Percentiles rank a stretch among this genome's conserved stretches.
Conservation (phyloP, 768 basidiomycete genomes). For the Mrakia frigida region DNA sequence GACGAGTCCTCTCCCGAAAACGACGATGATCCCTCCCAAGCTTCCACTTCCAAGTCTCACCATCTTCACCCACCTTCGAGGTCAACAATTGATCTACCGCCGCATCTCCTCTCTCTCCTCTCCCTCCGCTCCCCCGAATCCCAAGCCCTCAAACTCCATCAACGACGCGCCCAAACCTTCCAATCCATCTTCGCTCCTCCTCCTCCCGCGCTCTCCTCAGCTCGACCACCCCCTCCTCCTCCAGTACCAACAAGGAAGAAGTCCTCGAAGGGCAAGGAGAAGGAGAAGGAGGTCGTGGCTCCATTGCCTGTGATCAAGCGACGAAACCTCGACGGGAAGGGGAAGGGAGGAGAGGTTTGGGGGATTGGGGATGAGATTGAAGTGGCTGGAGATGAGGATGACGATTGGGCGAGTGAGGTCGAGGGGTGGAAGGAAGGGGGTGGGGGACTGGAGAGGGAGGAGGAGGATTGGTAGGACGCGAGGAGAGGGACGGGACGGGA, state of each 20-base stretch:
- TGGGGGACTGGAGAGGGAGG: conserved; percentile 9
- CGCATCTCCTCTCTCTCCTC: conserved; percentile 30
- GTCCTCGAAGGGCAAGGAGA: conserved; percentile 11
- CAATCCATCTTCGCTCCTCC: conserved; percentile 20
- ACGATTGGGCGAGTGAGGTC: conserved; percentile 31
- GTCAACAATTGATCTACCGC: conserved; percentile 16
- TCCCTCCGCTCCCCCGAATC: conserved; percentile 29
- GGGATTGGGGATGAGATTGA: conserved; percentile 21
- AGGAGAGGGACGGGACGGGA: background rate
- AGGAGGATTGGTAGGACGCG: conserved; percentile 23
- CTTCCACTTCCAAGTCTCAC: background rate
- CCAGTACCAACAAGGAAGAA: background rate
- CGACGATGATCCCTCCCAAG: background rate
- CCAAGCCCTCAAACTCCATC: conserved; percentile 5
- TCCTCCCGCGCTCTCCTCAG: background rate
- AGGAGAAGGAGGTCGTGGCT: background rate
- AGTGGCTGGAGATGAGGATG: conserved; percentile 21
- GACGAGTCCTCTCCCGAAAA: background rate
- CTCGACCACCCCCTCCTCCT: background rate
- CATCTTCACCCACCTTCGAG: background rate
- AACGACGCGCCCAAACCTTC: conserved; percentile 6
- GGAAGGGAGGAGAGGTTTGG: conserved; percentile 21
- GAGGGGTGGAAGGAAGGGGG: conserved; percentile 28
- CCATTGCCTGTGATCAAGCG: conserved; percentile 7
- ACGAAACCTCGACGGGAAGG: background rate